Percentiles rank a stretch among this genome's conserved stretches.
Evolutionary conservation across 805 yeast genomes (phyloP).

Genomic region (Clavispora asparagi): DNA sequence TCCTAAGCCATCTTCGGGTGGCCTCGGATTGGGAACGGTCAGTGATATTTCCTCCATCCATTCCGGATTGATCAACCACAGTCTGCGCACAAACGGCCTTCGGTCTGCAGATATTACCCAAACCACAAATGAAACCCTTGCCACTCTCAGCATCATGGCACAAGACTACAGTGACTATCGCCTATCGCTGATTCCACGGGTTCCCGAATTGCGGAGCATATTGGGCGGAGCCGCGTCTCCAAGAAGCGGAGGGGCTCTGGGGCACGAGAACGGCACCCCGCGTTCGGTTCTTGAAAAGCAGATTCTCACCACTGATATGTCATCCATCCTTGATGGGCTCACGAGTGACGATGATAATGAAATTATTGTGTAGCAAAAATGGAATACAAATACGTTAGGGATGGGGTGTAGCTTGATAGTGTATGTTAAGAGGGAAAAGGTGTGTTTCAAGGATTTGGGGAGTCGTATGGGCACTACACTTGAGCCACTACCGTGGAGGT

Average conservation of each 20-base stretch:
- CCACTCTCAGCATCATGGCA: background rate
- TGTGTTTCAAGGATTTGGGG: too few species aligned
- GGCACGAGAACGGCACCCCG: slow-evolving; percentile 6
- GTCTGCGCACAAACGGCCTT: slow-evolving; percentile 1
- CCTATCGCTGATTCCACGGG: slow-evolving; percentile 9
- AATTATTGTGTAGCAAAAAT: slow-evolving; percentile 5
- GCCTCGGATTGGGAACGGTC: slow-evolving; percentile 35
- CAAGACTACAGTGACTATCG: background rate
- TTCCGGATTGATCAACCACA: slow-evolving; percentile 22
- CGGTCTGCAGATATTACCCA: slow-evolving; percentile 10
- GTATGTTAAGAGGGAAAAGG: background rate
- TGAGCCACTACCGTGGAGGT: too few species aligned
- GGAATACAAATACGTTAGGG: too few species aligned
- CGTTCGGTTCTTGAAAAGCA: slow-evolving; percentile 29
- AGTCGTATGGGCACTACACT: too few species aligned
- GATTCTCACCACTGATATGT: slow-evolving; percentile 27
- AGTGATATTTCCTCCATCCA: slow-evolving; percentile 38
- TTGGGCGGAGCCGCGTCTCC: slow-evolving; percentile 4
- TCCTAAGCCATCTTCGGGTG: slow-evolving; percentile 2
- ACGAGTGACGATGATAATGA: slow-evolving; percentile 29
- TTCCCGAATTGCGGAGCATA: slow-evolving; percentile 11
- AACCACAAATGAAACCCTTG: slow-evolving; percentile 7
- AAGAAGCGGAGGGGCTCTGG: background rate
- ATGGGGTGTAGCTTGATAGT: background rate
- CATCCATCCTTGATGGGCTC: slow-evolving; percentile 30